Percentiles rank a stretch among this genome's conserved stretches.
Evolutionary conservation across 1,139 yeast species (phyloP).

Genomic region (Yamadazyma siamensis): DNA sequence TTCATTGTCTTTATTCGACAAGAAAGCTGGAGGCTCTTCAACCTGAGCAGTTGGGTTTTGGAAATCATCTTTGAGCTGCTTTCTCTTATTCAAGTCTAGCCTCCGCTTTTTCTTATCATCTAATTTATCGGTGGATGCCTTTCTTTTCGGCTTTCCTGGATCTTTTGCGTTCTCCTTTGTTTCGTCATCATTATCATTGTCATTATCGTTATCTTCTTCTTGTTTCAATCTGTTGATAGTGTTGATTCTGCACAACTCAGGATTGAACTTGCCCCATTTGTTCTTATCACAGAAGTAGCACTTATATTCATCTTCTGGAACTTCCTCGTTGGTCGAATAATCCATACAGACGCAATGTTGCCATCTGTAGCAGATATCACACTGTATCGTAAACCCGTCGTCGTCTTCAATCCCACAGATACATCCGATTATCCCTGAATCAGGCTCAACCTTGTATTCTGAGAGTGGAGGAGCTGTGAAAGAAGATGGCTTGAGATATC

Average conservation of each 20-base stretch:
- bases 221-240: conserved; percentile 35
- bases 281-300: conserved; percentile 74
- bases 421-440: conserved; percentile 85
- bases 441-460: conserved; percentile 66
- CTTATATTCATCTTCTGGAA: conserved; percentile 74
- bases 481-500: too few relatives aligned
- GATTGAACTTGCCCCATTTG: conserved; percentile 48
- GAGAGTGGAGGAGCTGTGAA: conserved; percentile 29
- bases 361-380: conserved; percentile 91
- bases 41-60: conserved; percentile 8
- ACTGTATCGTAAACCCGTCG: conserved; percentile 93
- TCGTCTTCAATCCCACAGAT: conserved; percentile 87
- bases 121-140: conserved; percentile 6
- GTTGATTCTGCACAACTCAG: conserved; percentile 35
- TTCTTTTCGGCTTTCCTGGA: too few relatives aligned
- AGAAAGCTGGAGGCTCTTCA: conserved; percentile 10
- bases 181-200: conserved; percentile 11
- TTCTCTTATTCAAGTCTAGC: conserved; percentile 7
- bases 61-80: conserved; percentile 17
- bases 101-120: conserved; percentile 11
- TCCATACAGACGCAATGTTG: conserved; percentile 92
- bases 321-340: conserved; percentile 65
- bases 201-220: conserved; percentile 17
- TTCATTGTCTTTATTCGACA: conserved; percentile 40
- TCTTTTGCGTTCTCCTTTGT: conserved; percentile 4